Evolutionary conservation across 306 rosid species (phyloP).

Genomic region (Trifolium pratense): DNA sequence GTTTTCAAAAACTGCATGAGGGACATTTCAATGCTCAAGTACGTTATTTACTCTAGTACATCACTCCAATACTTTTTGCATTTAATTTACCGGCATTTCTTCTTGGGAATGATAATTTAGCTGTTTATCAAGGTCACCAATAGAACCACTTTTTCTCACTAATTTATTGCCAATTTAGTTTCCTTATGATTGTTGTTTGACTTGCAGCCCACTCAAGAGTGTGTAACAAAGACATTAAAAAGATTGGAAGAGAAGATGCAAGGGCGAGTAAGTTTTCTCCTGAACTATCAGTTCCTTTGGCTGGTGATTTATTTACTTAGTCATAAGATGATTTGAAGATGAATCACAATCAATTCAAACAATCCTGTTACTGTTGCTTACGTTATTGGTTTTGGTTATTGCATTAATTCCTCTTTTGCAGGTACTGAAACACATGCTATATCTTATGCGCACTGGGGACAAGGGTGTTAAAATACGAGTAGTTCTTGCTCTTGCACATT

Average conservation of each 20-base stretch:
- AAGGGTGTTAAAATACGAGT: slow-evolving; percentile 68
- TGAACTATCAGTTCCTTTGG: slow-evolving; percentile 16
- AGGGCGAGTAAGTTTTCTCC: slow-evolving; percentile 73
- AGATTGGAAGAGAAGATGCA: slow-evolving; percentile 86
- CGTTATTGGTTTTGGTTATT: slow-evolving; percentile 9
- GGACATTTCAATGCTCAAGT: slow-evolving; percentile 82
- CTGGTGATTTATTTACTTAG: slow-evolving; percentile 11
- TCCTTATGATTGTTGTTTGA: slow-evolving; percentile 28
- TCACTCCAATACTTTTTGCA: background rate
- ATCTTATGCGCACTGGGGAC: slow-evolving; percentile 72
- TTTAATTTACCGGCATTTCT: background rate
- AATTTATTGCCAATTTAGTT: slow-evolving; percentile 4
- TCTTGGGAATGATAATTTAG: background rate
- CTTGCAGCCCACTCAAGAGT: slow-evolving; percentile 83
- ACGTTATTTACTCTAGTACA: slow-evolving; percentile 39
- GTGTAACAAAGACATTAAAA: slow-evolving; percentile 79
- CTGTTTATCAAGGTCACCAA: background rate
- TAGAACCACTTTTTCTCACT: background rate
- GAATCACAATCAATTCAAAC: background rate
- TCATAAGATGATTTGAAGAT: background rate
- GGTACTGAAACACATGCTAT: slow-evolving; percentile 75
- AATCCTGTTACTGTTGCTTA: slow-evolving; percentile 4
- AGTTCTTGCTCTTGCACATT: slow-evolving; percentile 89
- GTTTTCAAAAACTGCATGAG: slow-evolving; percentile 76
- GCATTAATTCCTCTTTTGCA: slow-evolving; percentile 43